Conservation (phyloP, 1,284 basidiomycete species). For the Phellopilus nigrolimitatus region DNA sequence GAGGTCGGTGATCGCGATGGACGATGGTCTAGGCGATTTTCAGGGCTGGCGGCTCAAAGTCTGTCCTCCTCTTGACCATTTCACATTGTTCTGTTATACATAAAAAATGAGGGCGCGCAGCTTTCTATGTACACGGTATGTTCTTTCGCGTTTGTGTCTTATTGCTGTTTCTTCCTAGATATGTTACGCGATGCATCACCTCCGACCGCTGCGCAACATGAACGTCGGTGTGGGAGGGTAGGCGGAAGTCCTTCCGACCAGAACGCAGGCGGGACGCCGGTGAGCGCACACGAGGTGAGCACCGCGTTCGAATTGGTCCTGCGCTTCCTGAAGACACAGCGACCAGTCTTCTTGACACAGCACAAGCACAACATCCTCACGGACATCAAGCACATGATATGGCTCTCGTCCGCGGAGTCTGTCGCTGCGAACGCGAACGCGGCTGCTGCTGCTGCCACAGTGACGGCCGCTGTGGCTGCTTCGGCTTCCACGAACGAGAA, state of each 20-base stretch:
- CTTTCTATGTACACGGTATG: not conserved
- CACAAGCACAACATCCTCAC: slow-evolving; percentile 12
- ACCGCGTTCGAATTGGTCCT: slow-evolving; percentile 9
- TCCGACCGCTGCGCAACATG: not conserved
- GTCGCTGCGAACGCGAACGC: not conserved
- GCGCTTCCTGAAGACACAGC: slow-evolving; percentile 12
- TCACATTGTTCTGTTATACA: slow-evolving; percentile 1
- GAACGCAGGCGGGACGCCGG: not conserved
- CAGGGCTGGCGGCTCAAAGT: not conserved
- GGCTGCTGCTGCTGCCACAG: not conserved
- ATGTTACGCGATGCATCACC: not conserved
- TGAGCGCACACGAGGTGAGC: slow-evolving; percentile 10
- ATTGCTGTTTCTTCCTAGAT: not conserved
- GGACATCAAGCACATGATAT: slow-evolving; percentile 13
- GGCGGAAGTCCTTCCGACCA: not conserved
- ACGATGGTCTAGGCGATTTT: not conserved
- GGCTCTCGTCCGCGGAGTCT: slow-evolving; percentile 3
- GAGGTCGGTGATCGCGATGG: slow-evolving; percentile 21
- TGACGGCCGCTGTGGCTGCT: not conserved
- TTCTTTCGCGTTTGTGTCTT: not conserved
- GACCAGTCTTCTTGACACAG: slow-evolving; percentile 5
- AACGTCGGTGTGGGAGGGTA: no score
- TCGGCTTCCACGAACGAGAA: not conserved
- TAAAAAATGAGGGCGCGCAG: not conserved
- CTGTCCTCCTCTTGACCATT: slow-evolving; percentile 1